phyloP scores from a whole-genome alignment of 306 rosid genomes.

The Cicer judaicum region DNA sequence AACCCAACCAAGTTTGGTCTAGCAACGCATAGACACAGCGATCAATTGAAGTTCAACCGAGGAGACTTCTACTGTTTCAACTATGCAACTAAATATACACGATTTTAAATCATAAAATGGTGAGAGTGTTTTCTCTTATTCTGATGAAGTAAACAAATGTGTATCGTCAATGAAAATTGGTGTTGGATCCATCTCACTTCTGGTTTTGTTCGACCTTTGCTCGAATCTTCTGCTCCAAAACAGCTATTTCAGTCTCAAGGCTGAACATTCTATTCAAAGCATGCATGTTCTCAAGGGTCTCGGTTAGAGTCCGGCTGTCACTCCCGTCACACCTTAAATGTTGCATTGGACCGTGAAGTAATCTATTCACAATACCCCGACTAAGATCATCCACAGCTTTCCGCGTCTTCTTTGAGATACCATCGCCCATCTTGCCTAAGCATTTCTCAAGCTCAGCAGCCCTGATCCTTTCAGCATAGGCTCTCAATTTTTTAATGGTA shows the following conservation, averaged over 20 bases:
- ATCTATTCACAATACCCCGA: constrained; percentile 93
- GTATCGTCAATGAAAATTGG: constrained; percentile 45
- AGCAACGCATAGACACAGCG: constrained; percentile 40
- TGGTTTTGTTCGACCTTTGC: constrained; percentile 94
- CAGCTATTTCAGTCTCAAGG: constrained; percentile 88
- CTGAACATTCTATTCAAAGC: constrained; percentile 98
- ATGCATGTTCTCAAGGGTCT: constrained; percentile 98
- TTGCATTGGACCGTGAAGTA: constrained; percentile 99
- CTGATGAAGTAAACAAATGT: constrained; percentile 53
- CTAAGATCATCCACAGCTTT: constrained; percentile 96
- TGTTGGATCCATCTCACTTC: constrained; percentile 53
- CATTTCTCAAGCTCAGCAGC: constrained; percentile 92
- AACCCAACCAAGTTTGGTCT: constrained; percentile 45
- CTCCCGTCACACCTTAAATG: constrained; percentile 97
- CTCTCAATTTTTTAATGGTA: constrained; percentile 93
- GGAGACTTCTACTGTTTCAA: constrained; percentile 45
- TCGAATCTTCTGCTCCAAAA: constrained; percentile 90
- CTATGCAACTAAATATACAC: constrained; percentile 50
- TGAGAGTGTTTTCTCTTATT: constrained; percentile 64
- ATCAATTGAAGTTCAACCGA: constrained; percentile 50
- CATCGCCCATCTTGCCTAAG: constrained; percentile 96
- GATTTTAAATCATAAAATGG: constrained; percentile 40
- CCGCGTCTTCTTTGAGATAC: constrained; percentile 83
- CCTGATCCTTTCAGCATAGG: constrained; percentile 96
- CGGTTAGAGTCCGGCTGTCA: constrained; percentile 86